These are phyloP conservation scores for Candida caryicola DNA, from an alignment of 805 yeast species.

Conservation along the genomic window DNA sequence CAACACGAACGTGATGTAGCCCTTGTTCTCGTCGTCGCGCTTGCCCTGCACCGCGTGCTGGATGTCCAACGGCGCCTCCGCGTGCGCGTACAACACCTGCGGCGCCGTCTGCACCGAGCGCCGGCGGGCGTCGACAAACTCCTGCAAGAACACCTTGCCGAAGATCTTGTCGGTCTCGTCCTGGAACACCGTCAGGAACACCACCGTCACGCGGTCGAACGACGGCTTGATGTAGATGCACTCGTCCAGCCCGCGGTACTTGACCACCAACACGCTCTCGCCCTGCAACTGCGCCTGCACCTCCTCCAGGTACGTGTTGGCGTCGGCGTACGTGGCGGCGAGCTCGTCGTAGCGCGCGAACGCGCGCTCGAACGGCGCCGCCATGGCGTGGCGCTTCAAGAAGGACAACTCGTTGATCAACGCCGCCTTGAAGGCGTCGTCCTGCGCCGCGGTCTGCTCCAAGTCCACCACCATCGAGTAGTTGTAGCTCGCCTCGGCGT, in stretches of 20 bases:
- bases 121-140: conserved; percentile 93
- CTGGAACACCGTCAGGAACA: conserved; percentile 89
- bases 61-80: conserved; percentile 87
- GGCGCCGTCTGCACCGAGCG: conserved; percentile 97
- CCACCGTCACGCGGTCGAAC: conserved; percentile 93
- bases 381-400: conserved; percentile 81
- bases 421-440: conserved; percentile 47
- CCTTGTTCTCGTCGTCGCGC: conserved; percentile 44
- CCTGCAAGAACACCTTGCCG: conserved; percentile 87
- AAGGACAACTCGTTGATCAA: conserved; percentile 66
- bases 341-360: conserved; percentile 74
- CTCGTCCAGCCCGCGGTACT: conserved; percentile 86
- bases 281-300: conserved; percentile 42
- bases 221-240: conserved; percentile 87
- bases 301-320: conserved; percentile 44
- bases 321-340: conserved; percentile 44
- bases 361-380: conserved; percentile 90
- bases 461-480: conserved; percentile 72
- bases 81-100: conserved; percentile 87
- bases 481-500: conserved; percentile 77
- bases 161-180: conserved; percentile 95
- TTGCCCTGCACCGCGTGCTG: conserved; percentile 40
- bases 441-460: conserved; percentile 25
- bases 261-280: conserved; percentile 63
- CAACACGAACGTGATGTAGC: conserved; percentile 64